phyloP scores from a whole-genome alignment of 2,329 filamentous ascomycete genomes.

The Sporothrix pallida region DNA sequence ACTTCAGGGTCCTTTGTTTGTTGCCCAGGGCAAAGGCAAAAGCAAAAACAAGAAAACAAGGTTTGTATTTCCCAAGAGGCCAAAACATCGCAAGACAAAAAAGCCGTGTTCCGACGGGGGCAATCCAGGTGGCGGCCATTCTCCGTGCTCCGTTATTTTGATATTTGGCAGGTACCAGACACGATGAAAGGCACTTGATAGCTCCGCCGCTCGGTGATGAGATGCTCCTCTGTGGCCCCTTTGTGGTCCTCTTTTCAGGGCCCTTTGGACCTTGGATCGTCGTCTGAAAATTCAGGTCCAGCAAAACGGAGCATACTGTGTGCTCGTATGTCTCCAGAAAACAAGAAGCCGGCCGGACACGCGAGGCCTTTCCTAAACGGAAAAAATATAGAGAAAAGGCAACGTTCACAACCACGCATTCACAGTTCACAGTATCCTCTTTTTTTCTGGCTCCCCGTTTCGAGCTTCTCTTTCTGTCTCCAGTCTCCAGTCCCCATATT shows the following conservation, averaged over 20 bases:
- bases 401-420: background rate
- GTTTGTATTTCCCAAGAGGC: background rate
- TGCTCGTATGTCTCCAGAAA: background rate
- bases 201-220: constrained; percentile 20
- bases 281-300: background rate
- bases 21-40: background rate
- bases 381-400: background rate
- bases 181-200: background rate
- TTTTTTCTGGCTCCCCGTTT: background rate
- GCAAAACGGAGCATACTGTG: background rate
- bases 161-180: background rate
- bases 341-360: background rate
- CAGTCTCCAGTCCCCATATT: background rate
- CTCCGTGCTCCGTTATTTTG: constrained; percentile 10
- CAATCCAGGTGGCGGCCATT: background rate
- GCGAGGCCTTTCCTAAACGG: constrained; percentile 32
- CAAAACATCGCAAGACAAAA: background rate
- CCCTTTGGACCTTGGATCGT: constrained; percentile 1
- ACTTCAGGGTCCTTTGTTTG: constrained; percentile 8
- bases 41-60: too few species aligned
- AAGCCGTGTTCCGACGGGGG: constrained; percentile 20
- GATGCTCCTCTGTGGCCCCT: background rate
- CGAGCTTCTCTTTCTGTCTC: background rate
- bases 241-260: background rate
- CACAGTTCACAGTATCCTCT: constrained; percentile 22